Evolutionary conservation across 805 yeast species (phyloP).

Genomic region (Clavispora phyllophila): DNA sequence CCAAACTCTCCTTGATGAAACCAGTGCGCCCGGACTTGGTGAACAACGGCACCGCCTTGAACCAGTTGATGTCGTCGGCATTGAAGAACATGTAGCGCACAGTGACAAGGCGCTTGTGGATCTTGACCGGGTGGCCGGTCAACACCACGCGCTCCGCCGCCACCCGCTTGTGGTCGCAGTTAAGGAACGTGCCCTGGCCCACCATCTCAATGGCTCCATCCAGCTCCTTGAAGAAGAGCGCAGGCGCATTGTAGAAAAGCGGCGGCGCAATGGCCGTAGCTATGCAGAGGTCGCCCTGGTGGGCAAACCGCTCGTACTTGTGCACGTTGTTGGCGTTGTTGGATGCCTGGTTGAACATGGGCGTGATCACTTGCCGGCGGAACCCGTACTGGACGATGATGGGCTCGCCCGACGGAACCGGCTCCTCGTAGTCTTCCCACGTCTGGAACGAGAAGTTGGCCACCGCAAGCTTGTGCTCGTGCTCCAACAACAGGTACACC

Average conservation of each 20-base stretch:
- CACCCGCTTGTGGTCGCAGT: constrained; percentile 79
- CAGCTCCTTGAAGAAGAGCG: constrained; percentile 61
- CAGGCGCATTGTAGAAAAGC: constrained; percentile 78
- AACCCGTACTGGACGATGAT: constrained; percentile 90
- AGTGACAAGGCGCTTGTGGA: constrained; percentile 88
- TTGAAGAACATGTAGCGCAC: constrained; percentile 97
- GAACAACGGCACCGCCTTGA: constrained; percentile 86
- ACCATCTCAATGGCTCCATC: constrained; percentile 59
- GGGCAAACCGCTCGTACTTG: constrained; percentile 78
- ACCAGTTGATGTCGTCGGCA: constrained; percentile 81
- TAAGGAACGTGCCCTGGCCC: constrained; percentile 87
- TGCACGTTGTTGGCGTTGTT: constrained; percentile 80
- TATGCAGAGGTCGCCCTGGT: constrained; percentile 60
- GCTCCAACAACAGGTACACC: constrained; percentile 69
- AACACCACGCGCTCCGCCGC: constrained; percentile 82
- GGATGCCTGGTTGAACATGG: constrained; percentile 75
- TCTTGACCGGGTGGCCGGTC: constrained; percentile 93
- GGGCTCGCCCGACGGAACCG: constrained; percentile 77
- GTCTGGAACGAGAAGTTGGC: constrained; percentile 77
- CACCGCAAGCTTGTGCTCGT: constrained; percentile 83
- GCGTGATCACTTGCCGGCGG: constrained; percentile 77
- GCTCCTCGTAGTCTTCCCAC: constrained; percentile 86
- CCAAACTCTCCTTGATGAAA: constrained; percentile 88
- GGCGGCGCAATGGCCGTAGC: constrained; percentile 90
- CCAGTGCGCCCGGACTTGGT: constrained; percentile 93